Evolutionary conservation across 2,329 filamentous ascomycete genomes (phyloP).

Genomic region (Beauveria sp.): DNA sequence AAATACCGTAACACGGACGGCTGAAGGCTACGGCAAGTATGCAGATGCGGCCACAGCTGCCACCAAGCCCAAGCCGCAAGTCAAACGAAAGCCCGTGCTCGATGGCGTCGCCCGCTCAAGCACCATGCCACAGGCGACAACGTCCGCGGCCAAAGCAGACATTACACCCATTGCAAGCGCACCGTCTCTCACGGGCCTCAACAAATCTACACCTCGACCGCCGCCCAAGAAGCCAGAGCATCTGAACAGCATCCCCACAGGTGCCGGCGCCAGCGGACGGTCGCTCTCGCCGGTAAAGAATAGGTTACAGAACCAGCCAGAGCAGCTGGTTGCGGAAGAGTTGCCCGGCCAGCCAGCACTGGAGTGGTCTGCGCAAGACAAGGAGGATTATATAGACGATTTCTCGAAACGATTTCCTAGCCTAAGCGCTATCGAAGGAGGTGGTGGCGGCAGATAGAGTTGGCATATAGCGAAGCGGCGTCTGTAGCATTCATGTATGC

Average conservation of each 20-base stretch:
- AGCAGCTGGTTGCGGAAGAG: constrained; percentile 37
- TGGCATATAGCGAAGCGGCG: background rate
- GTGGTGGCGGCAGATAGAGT: background rate
- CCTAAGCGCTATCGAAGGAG: constrained; percentile 63
- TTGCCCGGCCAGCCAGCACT: constrained; percentile 41
- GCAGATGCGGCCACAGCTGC: constrained; percentile 47
- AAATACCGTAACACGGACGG: constrained; percentile 56
- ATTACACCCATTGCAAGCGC: constrained; percentile 16
- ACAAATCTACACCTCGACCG: constrained; percentile 31
- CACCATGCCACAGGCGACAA: constrained; percentile 18
- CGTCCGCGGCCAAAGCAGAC: background rate
- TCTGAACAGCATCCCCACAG: constrained; percentile 48
- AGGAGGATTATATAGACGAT: constrained; percentile 57
- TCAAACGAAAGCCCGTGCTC: constrained; percentile 45
- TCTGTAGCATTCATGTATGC: background rate
- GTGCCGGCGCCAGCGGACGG: constrained; percentile 19
- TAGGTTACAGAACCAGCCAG: constrained; percentile 19
- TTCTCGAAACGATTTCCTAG: constrained; percentile 86
- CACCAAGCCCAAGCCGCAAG: constrained; percentile 33
- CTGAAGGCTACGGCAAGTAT: constrained; percentile 84
- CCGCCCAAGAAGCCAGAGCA: constrained; percentile 57
- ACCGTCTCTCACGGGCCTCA: constrained; percentile 17
- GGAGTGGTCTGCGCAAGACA: constrained; percentile 50
- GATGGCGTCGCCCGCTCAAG: constrained; percentile 24
- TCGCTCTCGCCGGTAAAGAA: constrained; percentile 39